Base-by-base conservation (phyloP, 2,329 filamentous ascomycete species). In the Hypoxylon rubiginosum region DNA sequence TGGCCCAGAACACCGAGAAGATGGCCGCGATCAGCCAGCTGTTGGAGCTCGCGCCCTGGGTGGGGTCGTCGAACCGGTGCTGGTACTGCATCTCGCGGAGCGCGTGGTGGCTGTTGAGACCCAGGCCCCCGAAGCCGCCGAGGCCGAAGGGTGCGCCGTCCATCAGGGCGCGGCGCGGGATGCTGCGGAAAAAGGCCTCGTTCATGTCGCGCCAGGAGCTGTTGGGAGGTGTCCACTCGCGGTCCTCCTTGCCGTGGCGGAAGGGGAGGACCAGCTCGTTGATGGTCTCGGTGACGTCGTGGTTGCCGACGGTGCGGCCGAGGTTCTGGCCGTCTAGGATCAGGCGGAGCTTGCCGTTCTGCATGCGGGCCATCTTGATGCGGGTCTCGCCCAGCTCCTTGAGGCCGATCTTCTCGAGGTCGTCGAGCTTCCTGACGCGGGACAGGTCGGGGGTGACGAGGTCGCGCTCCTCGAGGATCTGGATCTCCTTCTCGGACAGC, bases 1-100 rank as follows among this genome's bases (percentile, higher is more conserved):
- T 77, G 8, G 81, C 74, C 81, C 81, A 83, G 72, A 79, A 80
- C 57, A 83, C 80, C 36, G 80, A 80, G 77, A 82, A 82, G 59
- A 83, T 72, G 11, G 81, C 81, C 0, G 81, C 77, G 63, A 83
- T 77, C 15, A 83, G 75, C 81, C 81, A 83, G 69, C 76, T 79
- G 77, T 83, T 81, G 68, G 70, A 75, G 17, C 73, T 68, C 41
- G 80, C 80, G 45, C 81, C 81, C 76, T 83, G 81, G 9, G 78
- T 77, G 4, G 81, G 81, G 69, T 82, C 79, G 66, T 81, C 80
- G 62, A 82, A 83, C 52, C 73, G 71, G 71, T 71, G 73, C 59
- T 68, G 58, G 53, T 71, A 63, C 39, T 71, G 72, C 43, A 64
- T 57, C 45, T 64, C 60, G 26, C 21, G 59, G 43, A 56, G 17